phyloP scores from a whole-genome alignment of 768 basidiomycete species.

The Lactarius hengduanensis region DNA sequence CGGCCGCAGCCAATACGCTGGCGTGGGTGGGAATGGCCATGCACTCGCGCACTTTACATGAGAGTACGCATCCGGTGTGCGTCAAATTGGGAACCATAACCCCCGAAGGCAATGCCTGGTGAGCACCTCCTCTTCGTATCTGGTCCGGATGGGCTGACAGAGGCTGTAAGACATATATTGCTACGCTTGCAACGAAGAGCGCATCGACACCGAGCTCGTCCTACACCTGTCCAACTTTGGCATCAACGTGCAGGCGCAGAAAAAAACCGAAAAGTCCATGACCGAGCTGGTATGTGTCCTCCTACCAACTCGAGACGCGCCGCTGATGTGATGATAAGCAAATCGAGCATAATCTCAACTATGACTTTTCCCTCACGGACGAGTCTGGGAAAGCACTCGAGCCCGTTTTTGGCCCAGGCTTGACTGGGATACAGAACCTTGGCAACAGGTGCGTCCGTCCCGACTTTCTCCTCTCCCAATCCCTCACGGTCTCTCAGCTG shows the following conservation, averaged over 20 bases:
- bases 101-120: constrained; percentile 90
- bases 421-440: constrained; percentile 89
- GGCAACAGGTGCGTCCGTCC: constrained; percentile 68
- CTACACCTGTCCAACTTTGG: constrained; percentile 79
- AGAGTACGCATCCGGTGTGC: constrained; percentile 72
- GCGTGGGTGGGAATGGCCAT: constrained; percentile 84
- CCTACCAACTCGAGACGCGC: background rate
- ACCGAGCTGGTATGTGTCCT: constrained; percentile 74
- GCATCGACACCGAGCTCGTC: constrained; percentile 70
- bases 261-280: constrained; percentile 95
- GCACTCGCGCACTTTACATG: constrained; percentile 74
- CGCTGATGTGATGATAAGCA: constrained; percentile 48
- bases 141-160: background rate
- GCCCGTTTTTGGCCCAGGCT: constrained; percentile 83
- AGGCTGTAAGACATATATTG: constrained; percentile 77
- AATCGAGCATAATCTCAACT: constrained; percentile 94
- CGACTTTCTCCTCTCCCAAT: background rate
- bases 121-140: constrained; percentile 28
- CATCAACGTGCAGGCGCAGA: constrained; percentile 77
- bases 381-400: constrained; percentile 86
- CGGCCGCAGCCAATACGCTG: constrained; percentile 82
- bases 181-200: constrained; percentile 85
- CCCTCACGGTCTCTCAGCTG: constrained; percentile 53
- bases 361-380: constrained; percentile 87
- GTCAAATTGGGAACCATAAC: constrained; percentile 98